A percentile compares a stretch with the other conserved stretches of the same genome.
Evolutionary conservation across 306 rosid species (phyloP).

Genomic region (Corylus americana): DNA sequence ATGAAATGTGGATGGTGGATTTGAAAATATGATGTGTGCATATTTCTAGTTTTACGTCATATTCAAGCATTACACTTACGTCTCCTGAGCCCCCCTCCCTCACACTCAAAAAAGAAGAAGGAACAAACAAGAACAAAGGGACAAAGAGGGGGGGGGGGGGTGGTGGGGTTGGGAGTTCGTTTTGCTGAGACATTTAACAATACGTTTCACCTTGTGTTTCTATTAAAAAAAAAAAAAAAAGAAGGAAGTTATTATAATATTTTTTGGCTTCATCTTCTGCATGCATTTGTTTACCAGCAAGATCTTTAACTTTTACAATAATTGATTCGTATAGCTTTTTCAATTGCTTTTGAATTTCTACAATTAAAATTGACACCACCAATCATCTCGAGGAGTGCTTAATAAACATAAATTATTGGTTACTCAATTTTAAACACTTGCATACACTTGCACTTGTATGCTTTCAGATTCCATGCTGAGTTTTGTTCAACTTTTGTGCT

Average conservation of each 20-base stretch:
- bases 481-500: neutral
- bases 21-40: neutral
- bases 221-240: too few relatives aligned
- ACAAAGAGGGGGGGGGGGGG: too few relatives aligned
- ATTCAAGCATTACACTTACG: neutral
- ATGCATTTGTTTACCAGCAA: neutral
- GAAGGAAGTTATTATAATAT: too few relatives aligned
- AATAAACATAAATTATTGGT: neutral
- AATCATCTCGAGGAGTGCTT: neutral
- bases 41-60: neutral
- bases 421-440: neutral
- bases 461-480: neutral
- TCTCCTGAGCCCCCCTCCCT: too few relatives aligned
- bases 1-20: neutral
- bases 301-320: neutral
- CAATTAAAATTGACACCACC: neutral
- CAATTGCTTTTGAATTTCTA: neutral
- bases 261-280: neutral
- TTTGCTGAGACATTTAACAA: too few relatives aligned
- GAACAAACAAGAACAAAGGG: too few relatives aligned
- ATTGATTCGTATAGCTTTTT: neutral
- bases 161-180: too few relatives aligned
- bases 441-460: neutral
- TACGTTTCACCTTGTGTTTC: too few relatives aligned
- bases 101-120: neutral